phyloP scores from a whole-genome alignment of 495 filamentous ascomycete genomes.

The Friedmanniomyces simplex region DNA sequence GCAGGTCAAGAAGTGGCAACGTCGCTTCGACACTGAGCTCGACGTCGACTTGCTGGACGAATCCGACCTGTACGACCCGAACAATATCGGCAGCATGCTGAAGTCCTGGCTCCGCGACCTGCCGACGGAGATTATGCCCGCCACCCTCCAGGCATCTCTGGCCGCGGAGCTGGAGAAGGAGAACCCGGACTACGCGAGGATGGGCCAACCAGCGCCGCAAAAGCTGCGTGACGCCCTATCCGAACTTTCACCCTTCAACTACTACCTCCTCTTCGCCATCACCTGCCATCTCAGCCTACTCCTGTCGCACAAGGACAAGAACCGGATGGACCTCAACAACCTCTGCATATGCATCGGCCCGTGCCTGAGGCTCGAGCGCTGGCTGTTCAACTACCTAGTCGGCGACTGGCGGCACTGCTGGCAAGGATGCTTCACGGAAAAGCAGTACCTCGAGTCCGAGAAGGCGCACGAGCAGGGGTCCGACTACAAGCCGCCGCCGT shows the following conservation, averaged over 20 bases:
- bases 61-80: conserved; percentile 79
- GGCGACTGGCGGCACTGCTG: conserved; percentile 89
- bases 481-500: conserved; percentile 2
- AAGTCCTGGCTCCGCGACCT: conserved; percentile 89
- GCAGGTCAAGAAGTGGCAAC: conserved; percentile 78
- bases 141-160: conserved; percentile 63
- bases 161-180: conserved; percentile 51
- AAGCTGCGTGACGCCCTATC: conserved; percentile 81
- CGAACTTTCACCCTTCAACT: conserved; percentile 81
- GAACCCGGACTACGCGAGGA: conserved; percentile 24
- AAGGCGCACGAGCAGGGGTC: conserved; percentile 29
- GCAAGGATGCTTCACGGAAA: conserved; percentile 91
- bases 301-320: conserved; percentile 72
- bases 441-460: conserved; percentile 63
- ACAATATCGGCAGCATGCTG: conserved; percentile 84
- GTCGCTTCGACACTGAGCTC: conserved; percentile 69
- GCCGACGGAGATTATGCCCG: conserved; percentile 84
- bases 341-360: conserved; percentile 92
- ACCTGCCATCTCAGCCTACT: conserved; percentile 86
- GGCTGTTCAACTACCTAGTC: conserved; percentile 84
- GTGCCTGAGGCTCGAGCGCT: conserved; percentile 81
- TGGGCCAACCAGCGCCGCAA: conserved; percentile 66
- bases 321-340: conserved; percentile 91
- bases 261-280: conserved; percentile 91
- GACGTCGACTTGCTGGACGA: conserved; percentile 81